Conservation (phyloP, 2,329 filamentous ascomycete genomes). For the Clarireedia sp. region DNA sequence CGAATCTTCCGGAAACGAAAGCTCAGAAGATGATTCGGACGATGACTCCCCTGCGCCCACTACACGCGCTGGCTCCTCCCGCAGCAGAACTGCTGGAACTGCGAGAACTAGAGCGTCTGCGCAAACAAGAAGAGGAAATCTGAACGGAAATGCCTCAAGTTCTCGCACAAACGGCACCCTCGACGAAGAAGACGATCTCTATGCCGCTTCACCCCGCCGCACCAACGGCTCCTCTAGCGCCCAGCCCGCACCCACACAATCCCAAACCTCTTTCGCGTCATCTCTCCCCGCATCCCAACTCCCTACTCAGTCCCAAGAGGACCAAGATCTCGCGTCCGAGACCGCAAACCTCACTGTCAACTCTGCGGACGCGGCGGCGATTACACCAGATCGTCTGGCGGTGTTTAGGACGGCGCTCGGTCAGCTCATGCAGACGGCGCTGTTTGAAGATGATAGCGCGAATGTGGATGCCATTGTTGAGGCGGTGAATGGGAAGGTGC, state of each 20-base stretch:
- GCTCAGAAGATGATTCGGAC: conserved; percentile 38
- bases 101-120: conserved; percentile 27
- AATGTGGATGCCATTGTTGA: conserved; percentile 65
- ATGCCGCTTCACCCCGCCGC: conserved; percentile 17
- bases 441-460: conserved; percentile 86
- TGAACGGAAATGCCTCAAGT: conserved; percentile 13
- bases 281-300: conserved; percentile 30
- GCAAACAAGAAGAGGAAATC: conserved; percentile 24
- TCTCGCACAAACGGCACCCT: conserved; percentile 2
- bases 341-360: not conserved
- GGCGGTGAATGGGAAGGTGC: conserved; percentile 69
- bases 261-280: conserved; percentile 35
- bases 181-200: conserved; percentile 33
- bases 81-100: conserved; percentile 27
- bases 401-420: conserved; percentile 77
- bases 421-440: conserved; percentile 66
- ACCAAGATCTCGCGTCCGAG: conserved; percentile 20
- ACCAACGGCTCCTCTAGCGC: not conserved
- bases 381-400: conserved; percentile 52
- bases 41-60: conserved; percentile 21
- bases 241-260: conserved; percentile 18
- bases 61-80: conserved; percentile 26
- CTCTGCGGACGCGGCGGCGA: conserved; percentile 16
- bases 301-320: conserved; percentile 14
- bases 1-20: conserved; percentile 53